Evolutionary conservation across 768 basidiomycete genomes (phyloP), one percentile per base, ranked within the genome.

Genomic region (Kwoniella sp.): DNA sequence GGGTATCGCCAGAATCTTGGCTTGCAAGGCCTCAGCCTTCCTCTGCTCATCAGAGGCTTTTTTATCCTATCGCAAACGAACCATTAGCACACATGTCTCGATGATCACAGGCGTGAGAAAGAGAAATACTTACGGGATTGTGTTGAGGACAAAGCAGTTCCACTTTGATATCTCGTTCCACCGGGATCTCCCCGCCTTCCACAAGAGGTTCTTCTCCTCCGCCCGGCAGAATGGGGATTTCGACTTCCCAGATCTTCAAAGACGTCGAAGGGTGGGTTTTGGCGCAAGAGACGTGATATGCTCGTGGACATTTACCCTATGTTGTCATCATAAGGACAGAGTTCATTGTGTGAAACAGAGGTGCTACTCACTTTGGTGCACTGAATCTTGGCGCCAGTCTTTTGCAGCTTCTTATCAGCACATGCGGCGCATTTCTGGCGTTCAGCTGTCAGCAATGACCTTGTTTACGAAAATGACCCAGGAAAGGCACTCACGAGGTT

Each of bases 231-330:
- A 58, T 44, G n/a, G 60, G 60, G 13, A 19, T 55, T 44, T 74
- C 68, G 15, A 79, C 77, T 47, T 80, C 72, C 60, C 67, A 67
- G 8, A 76, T 67, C n/a, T 67, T 58, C 36, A 72, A 65, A 19
- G 67, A 54, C 30, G 74, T 62, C 12, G 67, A 52, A 0, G 73
- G 63, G 49, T 86, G 86, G 21, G 86, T 84, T 46, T 84, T 82
- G 0, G 96, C 95, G 78, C 96, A 99, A 2, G 88, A 88, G 27
- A 96, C 89, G 74, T 98, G 95, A 81, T 92, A 96, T 0, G 94
- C 90, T 76, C 90, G 90, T 12, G 90, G 84, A 71, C 94, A 97
- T 81, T 93, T 95, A 49, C 92, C 93, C 79, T 79, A 25, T 10
- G 13, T 13, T 13, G 29, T 12, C 15, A 33, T 5, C 49, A 17